These are phyloP conservation scores for Yamadazyma triangularis DNA, from an alignment of 1,139 yeast genomes.

Conservation along the genomic window DNA sequence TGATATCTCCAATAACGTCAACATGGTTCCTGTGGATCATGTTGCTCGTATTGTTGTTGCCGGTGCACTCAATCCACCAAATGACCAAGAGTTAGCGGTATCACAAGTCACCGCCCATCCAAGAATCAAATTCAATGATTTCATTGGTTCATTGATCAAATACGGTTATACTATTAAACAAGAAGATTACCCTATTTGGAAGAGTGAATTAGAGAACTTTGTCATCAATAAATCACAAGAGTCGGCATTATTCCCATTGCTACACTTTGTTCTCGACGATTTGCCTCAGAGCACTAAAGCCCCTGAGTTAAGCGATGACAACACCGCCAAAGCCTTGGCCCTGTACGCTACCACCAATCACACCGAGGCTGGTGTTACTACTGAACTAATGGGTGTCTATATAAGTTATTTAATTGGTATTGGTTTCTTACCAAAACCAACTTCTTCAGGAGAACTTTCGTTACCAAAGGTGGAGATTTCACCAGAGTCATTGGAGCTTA, in stretches of 20 bases:
- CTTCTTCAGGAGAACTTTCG: constrained; percentile 28
- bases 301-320: constrained; percentile 87
- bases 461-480: constrained; percentile 60
- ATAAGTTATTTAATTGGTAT: constrained; percentile 73
- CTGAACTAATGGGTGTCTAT: constrained; percentile 65
- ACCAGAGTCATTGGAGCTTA: constrained; percentile 57
- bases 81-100: constrained; percentile 50
- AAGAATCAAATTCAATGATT: constrained; percentile 73
- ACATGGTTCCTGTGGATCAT: constrained; percentile 98
- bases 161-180: constrained; percentile 70
- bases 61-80: constrained; percentile 74
- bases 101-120: constrained; percentile 99
- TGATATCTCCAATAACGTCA: constrained; percentile 79
- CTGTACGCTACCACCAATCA: constrained; percentile 46
- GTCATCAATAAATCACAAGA: constrained; percentile 70
- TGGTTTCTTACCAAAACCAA: constrained; percentile 71
- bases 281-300: constrained; percentile 90
- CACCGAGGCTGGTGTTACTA: constrained; percentile 76
- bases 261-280: constrained; percentile 91
- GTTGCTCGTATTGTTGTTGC: constrained; percentile 91
- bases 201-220: constrained; percentile 63
- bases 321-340: constrained; percentile 62
- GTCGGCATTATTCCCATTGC: constrained; percentile 84
- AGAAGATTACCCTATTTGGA: constrained; percentile 77
- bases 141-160: constrained; percentile 55